phyloP scores from a whole-genome alignment of 2,329 filamentous ascomycete genomes.

The Fusarium succisae region DNA sequence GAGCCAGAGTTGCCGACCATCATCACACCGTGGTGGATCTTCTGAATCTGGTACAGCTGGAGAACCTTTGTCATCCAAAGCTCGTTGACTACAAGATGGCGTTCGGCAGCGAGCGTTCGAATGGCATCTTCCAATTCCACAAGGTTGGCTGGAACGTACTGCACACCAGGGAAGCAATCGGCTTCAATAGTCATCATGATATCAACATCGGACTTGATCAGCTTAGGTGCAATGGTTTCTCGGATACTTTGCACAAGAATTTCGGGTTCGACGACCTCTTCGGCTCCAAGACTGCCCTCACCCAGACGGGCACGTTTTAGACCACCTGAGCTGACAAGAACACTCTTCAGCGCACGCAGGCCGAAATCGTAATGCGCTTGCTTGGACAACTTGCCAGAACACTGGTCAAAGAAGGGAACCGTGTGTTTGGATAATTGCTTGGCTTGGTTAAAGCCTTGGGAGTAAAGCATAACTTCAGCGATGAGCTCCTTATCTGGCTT shows the following conservation, averaged over 20 bases:
- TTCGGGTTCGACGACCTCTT: slow-evolving; percentile 87
- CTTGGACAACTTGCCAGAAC: slow-evolving; percentile 82
- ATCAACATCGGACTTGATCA: slow-evolving; percentile 91
- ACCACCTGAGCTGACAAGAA: slow-evolving; percentile 95
- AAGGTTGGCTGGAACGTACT: slow-evolving; percentile 91
- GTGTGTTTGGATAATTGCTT: slow-evolving; percentile 94
- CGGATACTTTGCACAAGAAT: slow-evolving; percentile 98
- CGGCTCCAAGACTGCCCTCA: slow-evolving; percentile 67
- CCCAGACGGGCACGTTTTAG: slow-evolving; percentile 85
- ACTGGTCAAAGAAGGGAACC: slow-evolving; percentile 97
- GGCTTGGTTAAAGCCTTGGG: slow-evolving; percentile 96
- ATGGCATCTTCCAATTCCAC: slow-evolving; percentile 83
- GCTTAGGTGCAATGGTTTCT: slow-evolving; percentile 97
- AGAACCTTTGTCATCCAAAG: slow-evolving; percentile 98
- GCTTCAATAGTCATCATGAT: slow-evolving; percentile 86
- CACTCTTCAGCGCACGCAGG: slow-evolving; percentile 96
- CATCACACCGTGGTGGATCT: slow-evolving; percentile 99
- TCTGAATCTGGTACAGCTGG: slow-evolving; percentile 97
- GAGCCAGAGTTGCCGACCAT: slow-evolving; percentile 99
- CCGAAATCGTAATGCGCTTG: slow-evolving; percentile 99
- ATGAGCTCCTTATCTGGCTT: slow-evolving; percentile 99
- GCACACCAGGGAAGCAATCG: slow-evolving; percentile 88
- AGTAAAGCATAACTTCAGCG: slow-evolving; percentile 99
- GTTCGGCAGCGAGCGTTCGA: slow-evolving; percentile 81
- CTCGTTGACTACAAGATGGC: slow-evolving; percentile 89